Percentiles rank a stretch among this genome's conserved stretches.
Conservation (phyloP, 257 asterid species). For the Fraxinus pennsylvanica region DNA sequence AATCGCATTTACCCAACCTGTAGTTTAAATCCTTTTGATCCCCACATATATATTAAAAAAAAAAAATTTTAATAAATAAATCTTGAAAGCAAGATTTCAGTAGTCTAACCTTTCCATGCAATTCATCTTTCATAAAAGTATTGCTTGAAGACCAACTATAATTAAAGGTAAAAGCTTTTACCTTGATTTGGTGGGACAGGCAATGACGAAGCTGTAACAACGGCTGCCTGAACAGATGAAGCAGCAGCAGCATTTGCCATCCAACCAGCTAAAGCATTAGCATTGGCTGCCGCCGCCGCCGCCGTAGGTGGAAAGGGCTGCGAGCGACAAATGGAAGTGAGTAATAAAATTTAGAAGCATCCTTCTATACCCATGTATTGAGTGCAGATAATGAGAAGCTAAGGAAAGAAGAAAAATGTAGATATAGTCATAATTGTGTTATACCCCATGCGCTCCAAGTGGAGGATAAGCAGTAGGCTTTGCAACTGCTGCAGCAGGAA, state of each 20-base stretch:
- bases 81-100: neutral
- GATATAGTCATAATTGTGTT: slow-evolving; percentile 2
- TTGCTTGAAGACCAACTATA: slow-evolving; percentile 19
- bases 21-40: neutral
- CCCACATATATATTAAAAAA: neutral
- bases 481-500: slow-evolving; percentile 74
- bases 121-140: slow-evolving; percentile 14
- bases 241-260: slow-evolving; percentile 96
- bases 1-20: slow-evolving; percentile 19
- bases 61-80: too few species aligned
- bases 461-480: slow-evolving; percentile 71
- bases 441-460: slow-evolving; percentile 94
- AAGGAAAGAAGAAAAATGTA: slow-evolving; percentile 15
- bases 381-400: slow-evolving; percentile 14
- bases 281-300: slow-evolving; percentile 60
- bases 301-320: slow-evolving; percentile 91
- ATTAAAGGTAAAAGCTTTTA: slow-evolving; percentile 20
- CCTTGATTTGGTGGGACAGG: slow-evolving; percentile 95
- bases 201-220: slow-evolving; percentile 84
- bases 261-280: slow-evolving; percentile 97
- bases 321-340: slow-evolving; percentile 33
- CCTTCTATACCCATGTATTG: neutral
- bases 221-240: slow-evolving; percentile 95
- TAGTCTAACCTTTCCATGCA: neutral
- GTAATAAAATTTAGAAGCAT: slow-evolving; percentile 7